Conservation (phyloP, 1,284 basidiomycete species). For the Tilletia caries region DNA sequence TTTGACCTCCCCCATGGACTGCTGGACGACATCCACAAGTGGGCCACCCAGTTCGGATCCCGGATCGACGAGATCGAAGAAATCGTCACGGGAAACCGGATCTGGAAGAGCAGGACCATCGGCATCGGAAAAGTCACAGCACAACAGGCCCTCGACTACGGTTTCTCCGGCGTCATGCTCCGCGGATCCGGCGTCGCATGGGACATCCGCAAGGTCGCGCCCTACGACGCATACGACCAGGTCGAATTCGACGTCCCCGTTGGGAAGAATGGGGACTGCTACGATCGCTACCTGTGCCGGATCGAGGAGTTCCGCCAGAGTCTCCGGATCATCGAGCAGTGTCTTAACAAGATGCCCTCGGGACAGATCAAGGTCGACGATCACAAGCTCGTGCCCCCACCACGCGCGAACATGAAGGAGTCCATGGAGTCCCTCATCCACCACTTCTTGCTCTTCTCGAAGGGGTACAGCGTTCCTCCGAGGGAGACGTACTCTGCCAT, state of each 20-base stretch:
- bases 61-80: conserved; percentile 97
- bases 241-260: conserved; percentile 97
- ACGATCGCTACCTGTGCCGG: conserved; percentile 89
- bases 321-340: conserved; percentile 79
- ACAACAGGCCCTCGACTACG: conserved; percentile 85
- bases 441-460: conserved; percentile 94
- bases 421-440: conserved; percentile 94
- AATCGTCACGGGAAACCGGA: conserved; percentile 93
- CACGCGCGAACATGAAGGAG: conserved; percentile 97
- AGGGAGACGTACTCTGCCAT: conserved; percentile 96
- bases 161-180: conserved; percentile 95
- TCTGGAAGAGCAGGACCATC: conserved; percentile 93
- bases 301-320: conserved; percentile 97
- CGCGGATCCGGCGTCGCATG: conserved; percentile 89
- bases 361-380: conserved; percentile 94
- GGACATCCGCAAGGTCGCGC: conserved; percentile 83
- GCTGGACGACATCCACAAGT: conserved; percentile 94
- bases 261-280: conserved; percentile 95
- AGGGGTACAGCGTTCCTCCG: conserved; percentile 93
- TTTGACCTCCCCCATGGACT: conserved; percentile 95
- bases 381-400: conserved; percentile 95
- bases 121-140: conserved; percentile 88
- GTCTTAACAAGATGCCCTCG: conserved; percentile 89
- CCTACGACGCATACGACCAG: conserved; percentile 97
- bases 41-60: conserved; percentile 89